Evolutionary conservation across 2,329 filamentous ascomycete genomes (phyloP).

Genomic region (Fusarium odoratissimum): DNA sequence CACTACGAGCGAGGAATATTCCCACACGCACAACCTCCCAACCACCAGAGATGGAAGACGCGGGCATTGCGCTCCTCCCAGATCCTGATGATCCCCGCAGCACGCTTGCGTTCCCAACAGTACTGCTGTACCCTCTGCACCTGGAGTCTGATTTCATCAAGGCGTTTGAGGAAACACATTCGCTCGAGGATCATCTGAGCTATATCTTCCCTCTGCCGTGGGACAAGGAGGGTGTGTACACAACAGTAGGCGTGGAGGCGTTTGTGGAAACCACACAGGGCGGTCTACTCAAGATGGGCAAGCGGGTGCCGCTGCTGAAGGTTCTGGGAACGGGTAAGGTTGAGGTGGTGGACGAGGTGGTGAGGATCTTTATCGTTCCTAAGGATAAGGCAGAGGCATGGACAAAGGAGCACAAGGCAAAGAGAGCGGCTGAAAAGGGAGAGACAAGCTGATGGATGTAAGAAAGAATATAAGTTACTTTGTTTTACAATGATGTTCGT

Average conservation of each 20-base stretch:
- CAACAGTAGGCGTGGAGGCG: conserved; percentile 76
- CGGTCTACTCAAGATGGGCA: conserved; percentile 89
- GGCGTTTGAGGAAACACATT: conserved; percentile 81
- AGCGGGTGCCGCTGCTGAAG: conserved; percentile 82
- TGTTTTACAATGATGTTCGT: conserved; percentile 1
- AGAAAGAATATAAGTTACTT: not conserved
- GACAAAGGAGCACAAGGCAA: conserved; percentile 85
- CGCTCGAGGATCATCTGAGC: conserved; percentile 78
- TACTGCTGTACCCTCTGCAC: conserved; percentile 86
- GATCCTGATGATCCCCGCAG: conserved; percentile 80
- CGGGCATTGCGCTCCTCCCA: conserved; percentile 74
- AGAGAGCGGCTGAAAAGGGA: conserved; percentile 66
- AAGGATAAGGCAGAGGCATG: conserved; percentile 76
- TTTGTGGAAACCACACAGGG: conserved; percentile 87
- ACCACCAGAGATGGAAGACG: conserved; percentile 90
- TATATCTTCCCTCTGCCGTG: conserved; percentile 92
- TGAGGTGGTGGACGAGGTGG: conserved; percentile 87
- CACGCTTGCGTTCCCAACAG: conserved; percentile 78
- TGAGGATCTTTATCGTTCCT: conserved; percentile 86
- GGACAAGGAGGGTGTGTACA: conserved; percentile 79
- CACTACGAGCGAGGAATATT: conserved; percentile 77
- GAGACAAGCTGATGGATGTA: conserved; percentile 20
- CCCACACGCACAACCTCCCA: conserved; percentile 72
- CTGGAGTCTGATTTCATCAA: conserved; percentile 93
- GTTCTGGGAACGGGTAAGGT: conserved; percentile 80